Percentiles rank a stretch among this genome's conserved stretches.
Evolutionary conservation across 225 moss, liverwort and hornwort genomes (phyloP).

Genomic region (Pseudisothecium myosuroides): DNA sequence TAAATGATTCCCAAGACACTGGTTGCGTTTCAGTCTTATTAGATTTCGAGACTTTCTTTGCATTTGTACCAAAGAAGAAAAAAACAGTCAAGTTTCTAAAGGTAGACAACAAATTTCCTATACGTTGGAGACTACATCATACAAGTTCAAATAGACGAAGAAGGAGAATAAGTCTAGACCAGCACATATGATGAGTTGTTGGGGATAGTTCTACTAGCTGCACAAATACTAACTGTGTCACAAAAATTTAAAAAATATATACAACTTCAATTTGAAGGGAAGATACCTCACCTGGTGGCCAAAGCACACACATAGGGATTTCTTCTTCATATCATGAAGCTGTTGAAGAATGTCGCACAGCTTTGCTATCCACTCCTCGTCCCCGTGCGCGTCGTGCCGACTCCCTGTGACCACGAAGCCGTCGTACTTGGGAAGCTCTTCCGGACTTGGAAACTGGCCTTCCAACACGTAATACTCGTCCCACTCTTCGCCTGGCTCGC

Average conservation of each 20-base stretch:
- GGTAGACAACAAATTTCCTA: no score
- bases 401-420: conserved; percentile 86
- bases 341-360: conserved; percentile 50
- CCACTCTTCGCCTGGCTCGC: conserved; percentile 73
- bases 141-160: not conserved
- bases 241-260: no score
- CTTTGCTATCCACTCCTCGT: conserved; percentile 61
- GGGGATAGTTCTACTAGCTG: not conserved
- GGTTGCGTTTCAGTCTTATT: not conserved
- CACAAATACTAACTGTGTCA: not conserved
- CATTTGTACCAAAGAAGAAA: not conserved
- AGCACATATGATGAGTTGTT: not conserved
- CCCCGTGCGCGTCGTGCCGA: conserved; percentile 74
- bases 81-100: not conserved
- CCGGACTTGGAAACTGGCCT: conserved; percentile 58
- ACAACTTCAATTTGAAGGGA: not conserved
- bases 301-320: conserved; percentile 67
- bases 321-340: conserved; percentile 54
- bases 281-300: conserved; percentile 64
- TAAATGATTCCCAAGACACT: not conserved
- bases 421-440: conserved; percentile 61
- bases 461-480: conserved; percentile 65
- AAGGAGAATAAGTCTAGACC: not conserved
- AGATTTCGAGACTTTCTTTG: not conserved
- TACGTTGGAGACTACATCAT: not conserved